These are phyloP conservation scores for Corrigiola litoralis DNA, from an alignment of 179 eudicot genomes.

Conservation along the genomic window DNA sequence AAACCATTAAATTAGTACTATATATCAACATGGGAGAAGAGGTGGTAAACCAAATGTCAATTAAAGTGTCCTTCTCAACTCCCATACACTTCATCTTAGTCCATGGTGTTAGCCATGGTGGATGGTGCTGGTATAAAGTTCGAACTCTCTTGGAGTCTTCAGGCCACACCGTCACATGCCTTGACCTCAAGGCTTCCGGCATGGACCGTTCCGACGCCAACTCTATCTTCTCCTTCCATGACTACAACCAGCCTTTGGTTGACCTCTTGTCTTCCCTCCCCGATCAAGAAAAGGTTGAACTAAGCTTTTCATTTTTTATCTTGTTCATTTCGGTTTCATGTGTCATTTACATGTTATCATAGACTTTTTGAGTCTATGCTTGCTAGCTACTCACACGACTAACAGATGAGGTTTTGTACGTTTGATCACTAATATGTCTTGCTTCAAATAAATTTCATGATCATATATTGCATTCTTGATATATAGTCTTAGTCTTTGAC, in stretches of 20 bases:
- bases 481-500: too few species aligned
- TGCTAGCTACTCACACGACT: too few species aligned
- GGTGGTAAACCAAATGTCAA: slow-evolving; percentile 9
- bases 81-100: slow-evolving; percentile 21
- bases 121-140: slow-evolving; percentile 37
- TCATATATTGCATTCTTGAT: too few species aligned
- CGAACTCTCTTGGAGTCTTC: slow-evolving; percentile 28
- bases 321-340: neutral
- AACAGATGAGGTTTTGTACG: neutral
- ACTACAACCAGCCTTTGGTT: slow-evolving; percentile 58
- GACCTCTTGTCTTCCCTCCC: slow-evolving; percentile 52
- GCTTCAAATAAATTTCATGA: too few species aligned
- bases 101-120: slow-evolving; percentile 36
- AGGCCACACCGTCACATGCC: slow-evolving; percentile 54
- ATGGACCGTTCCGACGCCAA: slow-evolving; percentile 42
- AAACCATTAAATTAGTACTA: neutral
- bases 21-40: slow-evolving; percentile 21
- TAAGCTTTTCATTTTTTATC: neutral
- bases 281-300: slow-evolving; percentile 41
- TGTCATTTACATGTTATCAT: too few species aligned
- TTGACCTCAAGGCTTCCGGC: slow-evolving; percentile 68
- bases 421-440: too few species aligned
- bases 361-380: too few species aligned
- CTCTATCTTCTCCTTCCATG: slow-evolving; percentile 38
- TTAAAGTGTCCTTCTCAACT: neutral